phyloP scores from a whole-genome alignment of 345 rosid genomes.

The Moricandia moricandioides region DNA sequence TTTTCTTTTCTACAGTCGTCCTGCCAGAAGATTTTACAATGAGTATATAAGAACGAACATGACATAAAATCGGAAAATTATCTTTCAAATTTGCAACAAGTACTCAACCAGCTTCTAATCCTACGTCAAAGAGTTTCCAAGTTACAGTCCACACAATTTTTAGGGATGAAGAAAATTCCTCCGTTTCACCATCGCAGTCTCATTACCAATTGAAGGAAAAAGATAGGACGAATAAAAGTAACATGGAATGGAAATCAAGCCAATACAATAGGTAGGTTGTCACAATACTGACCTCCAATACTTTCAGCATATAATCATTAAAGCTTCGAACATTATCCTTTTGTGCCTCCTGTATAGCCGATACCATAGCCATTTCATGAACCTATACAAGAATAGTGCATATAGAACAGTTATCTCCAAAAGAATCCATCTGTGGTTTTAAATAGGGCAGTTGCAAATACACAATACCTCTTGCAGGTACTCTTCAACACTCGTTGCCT shows the following conservation, averaged over 20 bases:
- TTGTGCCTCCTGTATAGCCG: conserved; percentile 95
- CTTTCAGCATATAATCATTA: conserved; percentile 92
- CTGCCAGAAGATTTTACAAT: conserved; percentile 42
- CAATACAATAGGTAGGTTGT: not conserved
- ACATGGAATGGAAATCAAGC: not conserved
- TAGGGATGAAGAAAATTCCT: not conserved
- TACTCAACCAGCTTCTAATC: conserved; percentile 6
- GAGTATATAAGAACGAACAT: not conserved
- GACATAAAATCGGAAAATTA: not conserved
- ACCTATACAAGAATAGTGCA: conserved; percentile 46
- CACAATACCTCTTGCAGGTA: conserved; percentile 84
- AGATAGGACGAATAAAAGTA: not conserved
- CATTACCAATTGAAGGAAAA: not conserved
- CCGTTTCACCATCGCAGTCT: not conserved
- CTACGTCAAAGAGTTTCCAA: not conserved
- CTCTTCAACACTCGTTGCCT: conserved; percentile 89
- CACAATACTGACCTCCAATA: conserved; percentile 68
- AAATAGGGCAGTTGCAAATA: not conserved
- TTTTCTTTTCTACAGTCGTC: conserved; percentile 95
- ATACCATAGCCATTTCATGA: conserved; percentile 98
- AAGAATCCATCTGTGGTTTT: not conserved
- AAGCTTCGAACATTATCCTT: conserved; percentile 89
- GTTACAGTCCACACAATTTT: not conserved
- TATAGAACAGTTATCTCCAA: not conserved
- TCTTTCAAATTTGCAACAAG: conserved; percentile 2